Conservation (phyloP, 495 filamentous ascomycete genomes). For the Penicillium diatomitis region DNA sequence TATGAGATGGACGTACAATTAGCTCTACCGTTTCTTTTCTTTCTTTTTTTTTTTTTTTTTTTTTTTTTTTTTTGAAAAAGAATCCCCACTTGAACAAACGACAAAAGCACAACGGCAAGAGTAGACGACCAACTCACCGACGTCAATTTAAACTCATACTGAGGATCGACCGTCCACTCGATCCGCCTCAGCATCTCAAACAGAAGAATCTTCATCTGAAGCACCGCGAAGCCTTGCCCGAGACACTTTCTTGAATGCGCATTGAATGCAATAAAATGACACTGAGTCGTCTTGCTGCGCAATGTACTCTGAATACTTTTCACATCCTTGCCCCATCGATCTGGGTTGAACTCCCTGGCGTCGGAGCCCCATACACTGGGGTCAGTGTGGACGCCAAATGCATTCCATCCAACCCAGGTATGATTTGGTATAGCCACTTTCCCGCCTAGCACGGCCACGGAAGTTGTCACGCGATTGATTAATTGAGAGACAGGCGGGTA, state of each 20-base stretch:
- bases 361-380: constrained; percentile 19
- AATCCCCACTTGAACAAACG: no score
- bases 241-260: constrained; percentile 27
- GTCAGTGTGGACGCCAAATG: constrained; percentile 25
- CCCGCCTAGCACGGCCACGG: constrained; percentile 12
- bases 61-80: background rate
- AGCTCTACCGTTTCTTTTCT: background rate
- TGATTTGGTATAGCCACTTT: constrained; percentile 19
- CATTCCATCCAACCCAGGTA: constrained; percentile 31
- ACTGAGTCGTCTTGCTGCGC: constrained; percentile 20
- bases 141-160: constrained; percentile 25
- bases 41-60: background rate
- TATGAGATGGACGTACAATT: background rate
- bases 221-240: constrained; percentile 26
- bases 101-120: no score
- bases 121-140: constrained; percentile 15
- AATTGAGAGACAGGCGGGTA: constrained; percentile 32
- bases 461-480: constrained; percentile 21
- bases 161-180: constrained; percentile 21
- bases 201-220: constrained; percentile 24
- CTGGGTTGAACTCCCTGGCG: constrained; percentile 22
- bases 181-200: constrained; percentile 22
- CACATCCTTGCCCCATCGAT: constrained; percentile 26
- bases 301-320: constrained; percentile 21
- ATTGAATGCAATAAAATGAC: constrained; percentile 30